These are phyloP conservation scores for Acanthamoeba royreba DNA, from an alignment of 208 protist genomes.

Conservation along the genomic window DNA sequence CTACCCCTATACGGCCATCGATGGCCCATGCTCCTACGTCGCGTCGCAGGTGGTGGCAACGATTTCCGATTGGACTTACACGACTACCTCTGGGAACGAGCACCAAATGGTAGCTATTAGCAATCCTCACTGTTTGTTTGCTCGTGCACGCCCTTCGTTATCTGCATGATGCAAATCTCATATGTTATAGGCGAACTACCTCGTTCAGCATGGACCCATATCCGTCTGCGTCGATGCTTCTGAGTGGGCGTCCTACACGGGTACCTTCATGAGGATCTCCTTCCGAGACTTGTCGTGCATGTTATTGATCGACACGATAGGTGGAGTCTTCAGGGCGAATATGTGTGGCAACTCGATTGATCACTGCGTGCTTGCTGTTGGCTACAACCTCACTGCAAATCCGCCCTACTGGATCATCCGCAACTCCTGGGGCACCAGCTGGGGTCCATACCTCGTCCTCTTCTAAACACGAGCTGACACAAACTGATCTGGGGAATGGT, in stretches of 20 bases:
- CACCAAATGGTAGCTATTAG: constrained; percentile 75
- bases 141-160: not conserved
- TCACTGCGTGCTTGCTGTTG: not conserved
- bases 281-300: no score
- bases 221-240: constrained; percentile 84
- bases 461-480: not conserved
- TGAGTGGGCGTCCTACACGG: not conserved
- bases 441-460: not conserved
- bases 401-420: not conserved
- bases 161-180: not conserved
- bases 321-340: not conserved
- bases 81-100: constrained; percentile 77
- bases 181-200: constrained; percentile 49
- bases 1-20: constrained; percentile 80
- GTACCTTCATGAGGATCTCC: not conserved
- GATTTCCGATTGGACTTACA: constrained; percentile 77
- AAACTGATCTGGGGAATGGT: not conserved
- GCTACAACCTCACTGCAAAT: not conserved
- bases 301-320: not conserved
- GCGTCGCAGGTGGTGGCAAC: constrained; percentile 76
- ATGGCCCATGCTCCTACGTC: constrained; percentile 69
- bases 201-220: constrained; percentile 84
- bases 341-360: not conserved
- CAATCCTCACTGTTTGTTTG: not conserved
- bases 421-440: not conserved